Evolutionary conservation across 1,284 basidiomycete species (phyloP), one percentile per base, ranked within the genome.

Genomic region (Trichosporon sp.): DNA sequence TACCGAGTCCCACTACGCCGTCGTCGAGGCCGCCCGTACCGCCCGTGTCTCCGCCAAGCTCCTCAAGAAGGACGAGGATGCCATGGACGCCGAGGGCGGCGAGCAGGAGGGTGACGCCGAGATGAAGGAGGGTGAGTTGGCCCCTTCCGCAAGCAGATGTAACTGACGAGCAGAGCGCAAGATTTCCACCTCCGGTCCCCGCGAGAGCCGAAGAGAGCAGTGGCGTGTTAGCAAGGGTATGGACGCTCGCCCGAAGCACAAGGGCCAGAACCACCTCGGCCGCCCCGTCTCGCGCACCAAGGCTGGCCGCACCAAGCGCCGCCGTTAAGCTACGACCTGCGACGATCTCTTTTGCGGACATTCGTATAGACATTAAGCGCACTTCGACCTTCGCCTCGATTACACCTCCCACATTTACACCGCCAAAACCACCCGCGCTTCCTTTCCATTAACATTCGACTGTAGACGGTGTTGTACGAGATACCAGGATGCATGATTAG

Each of bases 61-160:
- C 66, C 68, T 79, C 46, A 89, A 88, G 69, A 88, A 87, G 26
- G 88, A 89, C 54, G 89, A 88, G 56, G 89, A 89, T 71, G 91
- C 91, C 64, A 91, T 91, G 73, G 91, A 91, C 64, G 83, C 92
- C 77, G 93, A 92, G 72, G 92, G 95, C 86, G 94, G 96, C 88
- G 92, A 93, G 84, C 89, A 92, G 77, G 77, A 75, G 68, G 77
- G 71, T 48, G 66, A 77, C 68, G 75, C 72, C 7, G 72, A 73
- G 72, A 71, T 71, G 72, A 69, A 69, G 64, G 72, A 73, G 66
- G 72, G 72, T 71, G 68, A 73, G 72, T 67, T 26, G 21, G n/a
- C 54, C 8, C 5, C 26, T 26, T 26, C 26, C 26, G 26, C 2
- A 5, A 7, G 2, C 6, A 16, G 5, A 1, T n/a, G 14, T 31